Evolutionary conservation across 345 rosid genomes (phyloP), one percentile per base, ranked within the genome.

Genomic region (Orychophragmus violaceus): DNA sequence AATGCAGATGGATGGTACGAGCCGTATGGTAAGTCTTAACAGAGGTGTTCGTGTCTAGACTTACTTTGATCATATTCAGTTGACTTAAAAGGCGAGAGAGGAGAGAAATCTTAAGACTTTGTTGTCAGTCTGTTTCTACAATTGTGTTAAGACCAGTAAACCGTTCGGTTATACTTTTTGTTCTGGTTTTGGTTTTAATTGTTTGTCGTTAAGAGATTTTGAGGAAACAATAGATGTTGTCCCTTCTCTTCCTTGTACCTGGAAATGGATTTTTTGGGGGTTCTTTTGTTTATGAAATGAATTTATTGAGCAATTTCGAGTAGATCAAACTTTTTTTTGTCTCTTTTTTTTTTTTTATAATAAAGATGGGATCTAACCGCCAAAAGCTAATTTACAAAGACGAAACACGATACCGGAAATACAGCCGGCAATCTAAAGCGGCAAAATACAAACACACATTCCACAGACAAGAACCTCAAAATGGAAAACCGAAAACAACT

Each of bases 1-100:
- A 37, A 77, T 82, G 50, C 89, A 81, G 44, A 72, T 82, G 79
- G 87, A 87, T 64, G 70, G 68, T 45, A 74, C 86, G 0, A 76
- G 69, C 46, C 97, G 85, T 53, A 87, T 90, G 92, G 95, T 90
- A 33, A 85, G 74, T 72, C 90, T 87, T 13, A 81, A 76, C 81
- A 64, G 80, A 70, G 90, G 90, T 8, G 29, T 68, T 27, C 90
- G 86, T 0, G 63, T 64, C 5, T 90, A 72, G 54, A 9, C 5
- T 17, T 12, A 18, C 28, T 28, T 62, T 27, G 60, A 29, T 39
- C 14, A 12, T 28, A 28, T 61, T 61, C 30, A 50, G 2, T 22
- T 50, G 37, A 8, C 9, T 6, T 21, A 4, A 5, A 64, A 33
- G 8, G 17, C 16, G 24, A 13, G 19, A 9, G 29, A 53, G 39